A percentile compares a stretch with the other conserved stretches of the same genome.
Conservation (phyloP, 148 eudicot genomes). For the Chenopodium berlandieri region DNA sequence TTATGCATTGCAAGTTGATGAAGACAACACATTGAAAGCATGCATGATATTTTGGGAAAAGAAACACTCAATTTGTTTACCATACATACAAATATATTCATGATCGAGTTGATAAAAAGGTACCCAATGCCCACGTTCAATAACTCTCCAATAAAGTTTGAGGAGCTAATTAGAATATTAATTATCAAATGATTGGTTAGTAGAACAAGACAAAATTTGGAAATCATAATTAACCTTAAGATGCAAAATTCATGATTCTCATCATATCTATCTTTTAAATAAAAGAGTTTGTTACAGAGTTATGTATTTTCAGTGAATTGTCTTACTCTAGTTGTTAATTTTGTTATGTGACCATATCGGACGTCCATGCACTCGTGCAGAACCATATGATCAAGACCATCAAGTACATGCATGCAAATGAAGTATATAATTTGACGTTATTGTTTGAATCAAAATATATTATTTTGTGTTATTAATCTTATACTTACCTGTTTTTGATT, state of each 20-base stretch:
- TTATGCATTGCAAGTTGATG: not conserved
- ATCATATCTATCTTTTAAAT: not conserved
- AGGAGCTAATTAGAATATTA: not conserved
- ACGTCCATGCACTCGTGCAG: no score
- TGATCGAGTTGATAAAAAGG: not conserved
- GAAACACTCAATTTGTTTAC: not conserved
- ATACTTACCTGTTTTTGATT: no score
- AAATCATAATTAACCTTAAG: not conserved
- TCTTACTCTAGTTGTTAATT: not conserved
- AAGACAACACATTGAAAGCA: slow-evolving; percentile 5
- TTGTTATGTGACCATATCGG: not conserved
- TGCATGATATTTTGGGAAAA: slow-evolving; percentile 6
- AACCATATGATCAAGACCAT: no score
- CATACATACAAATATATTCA: not conserved
- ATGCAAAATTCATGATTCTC: not conserved
- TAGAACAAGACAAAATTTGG: slow-evolving; percentile 1
- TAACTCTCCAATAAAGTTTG: not conserved
- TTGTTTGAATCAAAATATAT: no score
- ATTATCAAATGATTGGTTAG: not conserved
- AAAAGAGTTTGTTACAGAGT: not conserved
- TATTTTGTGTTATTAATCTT: no score
- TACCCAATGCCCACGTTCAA: not conserved
- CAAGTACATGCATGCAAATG: no score
- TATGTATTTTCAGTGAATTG: not conserved
- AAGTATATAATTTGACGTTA: no score